Conservation (phyloP, 2,329 filamentous ascomycete species). For the Curvularia hawaiiensis region DNA sequence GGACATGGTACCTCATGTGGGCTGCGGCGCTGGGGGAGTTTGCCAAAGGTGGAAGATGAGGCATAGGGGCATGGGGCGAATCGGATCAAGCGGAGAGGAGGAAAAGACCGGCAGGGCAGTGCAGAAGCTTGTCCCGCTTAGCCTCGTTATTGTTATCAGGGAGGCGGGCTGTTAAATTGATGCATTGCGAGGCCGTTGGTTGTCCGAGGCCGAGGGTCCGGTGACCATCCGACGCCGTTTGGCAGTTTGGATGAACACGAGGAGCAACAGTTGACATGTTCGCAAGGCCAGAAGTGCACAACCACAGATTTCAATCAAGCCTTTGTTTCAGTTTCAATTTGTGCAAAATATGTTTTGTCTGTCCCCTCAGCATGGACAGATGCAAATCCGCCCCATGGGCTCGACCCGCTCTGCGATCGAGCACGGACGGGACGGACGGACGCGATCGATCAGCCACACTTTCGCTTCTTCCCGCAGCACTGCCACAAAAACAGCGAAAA, state of each 20-base stretch:
- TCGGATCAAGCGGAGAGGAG: not conserved
- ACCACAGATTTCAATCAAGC: not conserved
- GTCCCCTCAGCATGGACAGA: not conserved
- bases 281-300: not conserved
- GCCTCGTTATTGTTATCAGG: not conserved
- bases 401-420: not conserved
- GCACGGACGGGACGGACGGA: not conserved
- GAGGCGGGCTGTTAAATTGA: not conserved
- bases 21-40: conserved; percentile 34
- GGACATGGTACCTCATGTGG: conserved; percentile 44
- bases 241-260: not conserved
- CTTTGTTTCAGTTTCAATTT: not conserved
- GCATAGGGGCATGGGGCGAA: too few species aligned
- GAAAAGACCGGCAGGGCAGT: not conserved
- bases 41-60: conserved; percentile 7
- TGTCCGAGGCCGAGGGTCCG: not conserved
- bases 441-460: conserved; percentile 10
- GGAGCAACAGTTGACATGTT: not conserved
- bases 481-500: conserved; percentile 19
- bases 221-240: not conserved
- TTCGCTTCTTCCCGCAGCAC: conserved; percentile 9
- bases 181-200: not conserved
- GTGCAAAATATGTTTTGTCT: too few species aligned
- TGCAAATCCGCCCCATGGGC: not conserved
- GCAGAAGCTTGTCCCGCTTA: not conserved